phyloP scores from a whole-genome alignment of 306 rosid species.

The Trifolium fragiferum region DNA sequence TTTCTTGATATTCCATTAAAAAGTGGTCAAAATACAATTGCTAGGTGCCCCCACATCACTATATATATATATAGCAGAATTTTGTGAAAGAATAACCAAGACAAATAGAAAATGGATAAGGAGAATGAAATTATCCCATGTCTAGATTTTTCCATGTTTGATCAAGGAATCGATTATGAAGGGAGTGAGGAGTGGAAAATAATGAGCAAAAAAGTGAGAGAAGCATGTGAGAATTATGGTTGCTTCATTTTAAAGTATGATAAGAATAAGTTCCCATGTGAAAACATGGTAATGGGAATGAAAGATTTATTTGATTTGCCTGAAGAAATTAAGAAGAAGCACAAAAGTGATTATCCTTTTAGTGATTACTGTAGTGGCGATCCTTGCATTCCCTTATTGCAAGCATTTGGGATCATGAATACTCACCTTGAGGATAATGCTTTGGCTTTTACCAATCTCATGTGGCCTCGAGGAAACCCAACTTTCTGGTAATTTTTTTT shows the following conservation, averaged over 20 bases:
- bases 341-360: conserved; percentile 34
- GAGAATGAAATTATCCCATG: conserved; percentile 36
- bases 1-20: too few species aligned
- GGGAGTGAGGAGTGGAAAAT: conserved; percentile 50
- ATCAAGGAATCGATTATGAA: conserved; percentile 1
- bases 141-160: conserved; percentile 26
- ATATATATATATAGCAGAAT: conserved; percentile 7
- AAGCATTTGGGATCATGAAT: conserved; percentile 60
- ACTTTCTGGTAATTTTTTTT: conserved; percentile 46
- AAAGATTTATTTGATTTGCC: conserved; percentile 59
- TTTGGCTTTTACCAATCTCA: conserved; percentile 53
- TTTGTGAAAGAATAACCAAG: background rate
- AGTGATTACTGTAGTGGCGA: conserved; percentile 47
- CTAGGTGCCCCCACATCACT: too few species aligned
- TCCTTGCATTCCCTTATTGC: conserved; percentile 41
- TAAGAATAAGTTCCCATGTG: conserved; percentile 9
- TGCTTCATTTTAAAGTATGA: conserved; percentile 36
- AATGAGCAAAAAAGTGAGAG: conserved; percentile 50
- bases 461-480: conserved; percentile 69
- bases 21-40: too few species aligned
- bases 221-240: conserved; percentile 56
- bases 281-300: conserved; percentile 42
- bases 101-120: background rate
- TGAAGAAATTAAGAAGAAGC: conserved; percentile 54
- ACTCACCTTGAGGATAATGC: conserved; percentile 9